Evolutionary conservation across 2,329 filamentous ascomycete genomes (phyloP).

Genomic region (Pyrenophora tritici-repentis): DNA sequence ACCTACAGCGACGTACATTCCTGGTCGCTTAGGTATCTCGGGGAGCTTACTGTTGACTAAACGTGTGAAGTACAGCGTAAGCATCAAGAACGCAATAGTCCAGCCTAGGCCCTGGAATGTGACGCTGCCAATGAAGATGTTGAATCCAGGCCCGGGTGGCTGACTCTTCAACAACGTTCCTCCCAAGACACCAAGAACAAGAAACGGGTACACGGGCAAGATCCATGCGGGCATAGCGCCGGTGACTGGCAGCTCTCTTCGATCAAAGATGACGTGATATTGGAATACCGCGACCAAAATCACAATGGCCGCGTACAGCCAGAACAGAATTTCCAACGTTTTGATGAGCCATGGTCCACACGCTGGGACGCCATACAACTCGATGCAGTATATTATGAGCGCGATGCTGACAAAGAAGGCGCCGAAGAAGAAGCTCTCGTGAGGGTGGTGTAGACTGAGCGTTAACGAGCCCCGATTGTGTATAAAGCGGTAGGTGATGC

Average conservation of each 20-base stretch:
- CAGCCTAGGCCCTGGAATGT: conserved; percentile 72
- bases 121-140: conserved; percentile 59
- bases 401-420: conserved; percentile 68
- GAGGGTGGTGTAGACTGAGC: conserved; percentile 63
- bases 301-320: conserved; percentile 64
- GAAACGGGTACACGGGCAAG: conserved; percentile 39
- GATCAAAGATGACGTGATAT: conserved; percentile 96
- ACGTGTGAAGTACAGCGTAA: conserved; percentile 72
- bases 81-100: conserved; percentile 68
- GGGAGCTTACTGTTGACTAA: conserved; percentile 66
- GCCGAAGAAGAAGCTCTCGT: conserved; percentile 73
- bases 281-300: conserved; percentile 75
- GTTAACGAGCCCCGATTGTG: conserved; percentile 56
- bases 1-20: conserved; percentile 60
- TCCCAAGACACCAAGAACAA: conserved; percentile 47
- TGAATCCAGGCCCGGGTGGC: conserved; percentile 29
- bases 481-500: conserved; percentile 64
- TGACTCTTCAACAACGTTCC: conserved; percentile 44
- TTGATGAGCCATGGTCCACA: conserved; percentile 60
- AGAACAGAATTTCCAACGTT: conserved; percentile 68
- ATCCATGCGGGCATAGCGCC: conserved; percentile 51
- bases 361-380: conserved; percentile 67
- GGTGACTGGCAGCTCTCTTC: conserved; percentile 59
- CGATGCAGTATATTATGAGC: conserved; percentile 43
- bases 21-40: conserved; percentile 46